phyloP scores from a whole-genome alignment of 2,329 filamentous ascomycete species.

The Aspergillus ochraceus region DNA sequence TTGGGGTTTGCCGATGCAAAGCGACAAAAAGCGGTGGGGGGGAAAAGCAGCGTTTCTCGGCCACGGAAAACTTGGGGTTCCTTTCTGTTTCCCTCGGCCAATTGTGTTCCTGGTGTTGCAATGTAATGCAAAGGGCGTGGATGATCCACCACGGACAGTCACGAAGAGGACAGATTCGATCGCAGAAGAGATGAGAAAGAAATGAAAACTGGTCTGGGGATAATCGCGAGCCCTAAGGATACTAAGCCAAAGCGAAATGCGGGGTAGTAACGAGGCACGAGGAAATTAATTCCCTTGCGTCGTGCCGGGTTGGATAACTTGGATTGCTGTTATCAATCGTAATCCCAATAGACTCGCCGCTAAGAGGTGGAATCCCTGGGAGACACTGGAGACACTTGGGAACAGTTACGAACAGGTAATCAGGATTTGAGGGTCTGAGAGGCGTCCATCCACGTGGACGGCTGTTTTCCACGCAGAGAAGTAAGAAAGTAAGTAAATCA shows the following conservation, averaged over 20 bases:
- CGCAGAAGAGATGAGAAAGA: not conserved
- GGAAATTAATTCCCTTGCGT: conserved; percentile 4
- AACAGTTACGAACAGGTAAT: too few species aligned
- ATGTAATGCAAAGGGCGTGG: not conserved
- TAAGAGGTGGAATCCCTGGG: not conserved
- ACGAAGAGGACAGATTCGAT: not conserved
- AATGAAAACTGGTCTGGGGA: not conserved
- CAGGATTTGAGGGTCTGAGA: too few species aligned
- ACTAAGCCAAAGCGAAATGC: conserved; percentile 18
- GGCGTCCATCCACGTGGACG: too few species aligned
- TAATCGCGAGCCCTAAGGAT: conserved; percentile 5
- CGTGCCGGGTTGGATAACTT: not conserved
- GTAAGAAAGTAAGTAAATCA: too few species aligned
- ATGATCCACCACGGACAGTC: not conserved
- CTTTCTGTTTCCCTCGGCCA: not conserved
- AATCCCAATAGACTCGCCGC: conserved; percentile 12
- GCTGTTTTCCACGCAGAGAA: too few species aligned
- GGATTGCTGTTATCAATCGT: conserved; percentile 19
- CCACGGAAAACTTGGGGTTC: not conserved
- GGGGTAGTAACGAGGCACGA: conserved; percentile 24
- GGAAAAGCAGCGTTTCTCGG: conserved; percentile 5
- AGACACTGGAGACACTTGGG: too few species aligned
- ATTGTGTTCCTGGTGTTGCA: not conserved
- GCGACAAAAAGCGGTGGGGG: conserved; percentile 38
- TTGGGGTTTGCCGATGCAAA: conserved; percentile 40